Base-by-base conservation (phyloP, 306 rosid species). In the Sesbania bispinosa region DNA sequence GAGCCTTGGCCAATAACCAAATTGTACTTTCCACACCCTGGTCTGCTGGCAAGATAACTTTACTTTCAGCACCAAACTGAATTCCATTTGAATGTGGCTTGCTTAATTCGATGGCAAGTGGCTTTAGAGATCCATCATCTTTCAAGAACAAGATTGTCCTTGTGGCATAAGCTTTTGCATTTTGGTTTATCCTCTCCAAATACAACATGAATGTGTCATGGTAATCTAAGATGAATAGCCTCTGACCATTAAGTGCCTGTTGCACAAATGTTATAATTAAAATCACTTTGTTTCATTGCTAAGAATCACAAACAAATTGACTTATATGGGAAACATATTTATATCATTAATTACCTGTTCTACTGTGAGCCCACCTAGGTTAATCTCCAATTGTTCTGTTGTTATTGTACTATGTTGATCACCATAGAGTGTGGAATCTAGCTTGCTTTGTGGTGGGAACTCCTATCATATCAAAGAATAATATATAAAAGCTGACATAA, bases 1-100 rank as follows among this genome's bases (percentile, higher is more conserved):
- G 79, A 69, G 91, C 88, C 69, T 86, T 88, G 5, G 95, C 95
- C 63, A 88, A 13, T 6, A 76, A 86, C 95, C 91, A 88, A 76
- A 84, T 70, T 35, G 78, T 21, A 6, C 73, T 58, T 29, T 84
- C 79, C 6, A 77, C 90, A 21, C 89, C 94, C 33, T 81, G 6
- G 1, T 68, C 51, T 11, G 87, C 80, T 1, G 92, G 94, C 6
- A 88, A 52, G 30, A 61, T 29, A 1, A 88, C 88, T 67, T 59
- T 82, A 50, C 92, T 86, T 1, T 38, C 21, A 4, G 78, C 78
- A 26, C 94, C 94, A 43, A 7, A 48, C 21, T 69, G 11, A 4
- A 82, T 84, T 32, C 93, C 96, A 4, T 70, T 39, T 2, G 85
- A 87, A 24, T 86, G 86, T 5, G 94, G 95, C 32, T 75, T 39